Percentiles rank a stretch among this genome's conserved stretches.
phyloP scores from a whole-genome alignment of 106 monocot species.

The Ottelia alismoides region DNA sequence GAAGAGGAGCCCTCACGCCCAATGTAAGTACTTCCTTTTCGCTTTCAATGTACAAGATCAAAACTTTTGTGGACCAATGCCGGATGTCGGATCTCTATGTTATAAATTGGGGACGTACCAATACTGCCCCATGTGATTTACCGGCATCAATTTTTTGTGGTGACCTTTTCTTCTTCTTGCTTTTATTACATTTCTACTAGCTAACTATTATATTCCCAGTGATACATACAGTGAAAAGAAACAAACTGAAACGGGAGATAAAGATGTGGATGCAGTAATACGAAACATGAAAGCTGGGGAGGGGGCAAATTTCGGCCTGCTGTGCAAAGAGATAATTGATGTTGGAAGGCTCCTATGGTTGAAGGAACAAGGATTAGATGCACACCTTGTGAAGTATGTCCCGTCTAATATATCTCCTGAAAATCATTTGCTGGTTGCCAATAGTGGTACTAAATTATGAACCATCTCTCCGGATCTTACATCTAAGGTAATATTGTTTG shows the following conservation, averaged over 20 bases:
- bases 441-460: constrained; percentile 1
- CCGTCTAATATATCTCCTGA: constrained; percentile 68
- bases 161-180: no score
- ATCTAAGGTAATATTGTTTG: no score
- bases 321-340: constrained; percentile 95
- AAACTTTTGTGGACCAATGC: no score
- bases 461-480: no score
- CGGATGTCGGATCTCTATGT: no score
- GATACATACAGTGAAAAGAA: constrained; percentile 11
- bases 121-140: no score
- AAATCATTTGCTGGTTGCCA: constrained; percentile 71
- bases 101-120: no score
- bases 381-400: constrained; percentile 67
- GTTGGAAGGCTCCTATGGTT: constrained; percentile 58
- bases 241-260: constrained; percentile 5
- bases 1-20: neutral
- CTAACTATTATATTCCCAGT: no score
- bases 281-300: constrained; percentile 39
- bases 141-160: no score
- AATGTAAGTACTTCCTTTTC: neutral
- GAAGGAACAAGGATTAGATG: constrained; percentile 37
- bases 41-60: no score
- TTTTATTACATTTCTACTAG: no score
- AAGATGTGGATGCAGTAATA: constrained; percentile 41
- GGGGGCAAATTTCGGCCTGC: constrained; percentile 50